Base-by-base conservation (phyloP, 1,139 yeast species). In the Scheffersomyces segobiensis region DNA sequence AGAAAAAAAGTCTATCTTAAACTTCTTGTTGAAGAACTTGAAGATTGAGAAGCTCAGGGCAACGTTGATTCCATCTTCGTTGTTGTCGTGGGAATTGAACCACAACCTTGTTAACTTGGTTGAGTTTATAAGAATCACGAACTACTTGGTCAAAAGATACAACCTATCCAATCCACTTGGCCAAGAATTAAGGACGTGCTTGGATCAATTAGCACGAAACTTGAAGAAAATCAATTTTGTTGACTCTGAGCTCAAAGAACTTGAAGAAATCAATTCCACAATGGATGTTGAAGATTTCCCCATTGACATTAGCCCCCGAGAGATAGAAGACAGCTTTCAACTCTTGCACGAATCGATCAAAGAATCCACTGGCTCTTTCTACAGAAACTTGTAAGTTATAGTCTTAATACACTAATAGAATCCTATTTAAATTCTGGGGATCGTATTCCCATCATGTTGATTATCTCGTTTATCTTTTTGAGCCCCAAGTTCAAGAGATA, bases 401-500 rank as follows among this genome's bases (percentile, higher is more conserved):
- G 14, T 1, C 26, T 20, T 48, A 48, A 48, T 21, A 48, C 22
- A 21, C 50, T 48, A 48, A 19, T 24, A 48, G 22, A 5, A 48
- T 5, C 49, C 22, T 48, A 48, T 8, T 48, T 21, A 20, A 48
- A 48, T 48, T 48, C 50, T 6, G 50, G 26, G 3, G 60, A 55
- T 7, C 57, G 54, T n/a, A 66, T 57, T 14, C 70, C 71, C 61
- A 67, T 56, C 50, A 65, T 63, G 46, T 59, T 60, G 39, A 67
- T 60, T 71, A 71, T 69, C 18, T 68, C 71, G 52, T 69, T 66
- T 50, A 71, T 67, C 42, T 67, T 64, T 18, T 67, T 63, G 5
- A 76, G 68, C 0, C 83, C 84, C 50, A 70, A 68, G 55, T 67
- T 73, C 58, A 80, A 70, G 60, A 80, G 68, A 62, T 79, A 80